Base-by-base conservation (phyloP, 257 asterid genomes). In the Haberlea rhodopensis region DNA sequence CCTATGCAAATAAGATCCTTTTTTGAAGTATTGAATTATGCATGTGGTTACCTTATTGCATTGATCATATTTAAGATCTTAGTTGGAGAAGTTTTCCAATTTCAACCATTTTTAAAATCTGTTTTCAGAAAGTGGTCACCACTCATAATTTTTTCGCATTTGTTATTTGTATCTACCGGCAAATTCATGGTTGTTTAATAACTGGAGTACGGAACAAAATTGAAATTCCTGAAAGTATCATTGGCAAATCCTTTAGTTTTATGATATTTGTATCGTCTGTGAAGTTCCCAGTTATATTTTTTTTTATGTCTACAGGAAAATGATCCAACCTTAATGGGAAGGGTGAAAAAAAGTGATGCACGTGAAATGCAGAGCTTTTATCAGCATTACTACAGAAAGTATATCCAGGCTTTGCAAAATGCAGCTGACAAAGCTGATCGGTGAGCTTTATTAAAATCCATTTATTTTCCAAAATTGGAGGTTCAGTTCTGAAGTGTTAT, bases 321-420 rank as follows among this genome's bases (percentile, higher is more conserved):
- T 74, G 99, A 94, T 73, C 97, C 99, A 57, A 94, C 99, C 62
- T 76, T 94, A 73, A 81, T 81, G 83, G 96, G 97, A 78, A 94
- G 97, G 79, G 97, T 89, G 23, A 94, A 94, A 80, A 94, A 94
- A 85, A 94, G 99, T 65, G 99, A 94, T 69, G 99, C 97, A 20
- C 95, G 96, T 34, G 99, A 94, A 84, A 90, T 94, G 99, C 97
- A 94, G 87, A 87, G 99, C 87, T 94, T 94, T 80, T 94, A 94
- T 77, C 97, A 94, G 76, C 96, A 84, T 83, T 94, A 94, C 78
- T 90, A 94, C 86, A 94, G 86, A 76, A 90, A 94, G 72, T 94
- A 94, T 75, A 94, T 94, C 67, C 97, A 94, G 79, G 99, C 99
- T 67, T 76, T 94, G 84, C 99, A 94, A 80, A 94, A 94, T 79